phyloP scores from a whole-genome alignment of 306 rosid species.

The Ormosia semicastrata region DNA sequence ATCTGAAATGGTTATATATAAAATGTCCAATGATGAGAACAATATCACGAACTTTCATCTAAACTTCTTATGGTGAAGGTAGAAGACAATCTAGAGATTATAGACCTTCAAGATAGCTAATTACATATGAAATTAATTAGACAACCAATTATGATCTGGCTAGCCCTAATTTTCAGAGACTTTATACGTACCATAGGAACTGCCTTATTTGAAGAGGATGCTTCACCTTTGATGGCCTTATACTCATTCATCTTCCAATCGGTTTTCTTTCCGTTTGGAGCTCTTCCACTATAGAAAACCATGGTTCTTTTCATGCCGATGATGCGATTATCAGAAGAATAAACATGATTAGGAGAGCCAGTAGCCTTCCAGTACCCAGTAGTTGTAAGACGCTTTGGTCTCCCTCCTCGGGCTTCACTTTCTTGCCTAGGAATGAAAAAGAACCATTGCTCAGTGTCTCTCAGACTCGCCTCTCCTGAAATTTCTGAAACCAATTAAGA shows the following conservation, averaged over 20 bases:
- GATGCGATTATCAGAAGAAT: conserved; percentile 50
- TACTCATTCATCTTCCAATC: conserved; percentile 99
- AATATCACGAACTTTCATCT: neutral
- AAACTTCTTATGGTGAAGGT: neutral
- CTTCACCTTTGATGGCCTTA: conserved; percentile 42
- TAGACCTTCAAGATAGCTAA: neutral
- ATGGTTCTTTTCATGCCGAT: conserved; percentile 79
- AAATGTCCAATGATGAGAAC: no score
- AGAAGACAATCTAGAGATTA: neutral
- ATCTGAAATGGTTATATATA: neutral
- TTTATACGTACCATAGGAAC: conserved; percentile 23
- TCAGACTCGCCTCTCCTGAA: conserved; percentile 60
- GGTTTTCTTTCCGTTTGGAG: conserved; percentile 70
- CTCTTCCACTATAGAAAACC: conserved; percentile 88
- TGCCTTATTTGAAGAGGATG: conserved; percentile 26
- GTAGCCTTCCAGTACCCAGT: conserved; percentile 92
- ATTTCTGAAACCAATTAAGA: conserved; percentile 40
- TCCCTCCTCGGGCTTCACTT: conserved; percentile 85
- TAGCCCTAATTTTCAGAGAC: neutral
- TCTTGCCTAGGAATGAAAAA: conserved; percentile 82
- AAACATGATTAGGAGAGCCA: conserved; percentile 75
- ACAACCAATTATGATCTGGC: neutral
- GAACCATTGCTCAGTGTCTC: conserved; percentile 83
- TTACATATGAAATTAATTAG: neutral
- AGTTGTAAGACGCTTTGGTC: conserved; percentile 70